A percentile compares a stretch with the other conserved stretches of the same genome.
phyloP scores from a whole-genome alignment of 1,139 yeast genomes.

The Protomyces inouyei region DNA sequence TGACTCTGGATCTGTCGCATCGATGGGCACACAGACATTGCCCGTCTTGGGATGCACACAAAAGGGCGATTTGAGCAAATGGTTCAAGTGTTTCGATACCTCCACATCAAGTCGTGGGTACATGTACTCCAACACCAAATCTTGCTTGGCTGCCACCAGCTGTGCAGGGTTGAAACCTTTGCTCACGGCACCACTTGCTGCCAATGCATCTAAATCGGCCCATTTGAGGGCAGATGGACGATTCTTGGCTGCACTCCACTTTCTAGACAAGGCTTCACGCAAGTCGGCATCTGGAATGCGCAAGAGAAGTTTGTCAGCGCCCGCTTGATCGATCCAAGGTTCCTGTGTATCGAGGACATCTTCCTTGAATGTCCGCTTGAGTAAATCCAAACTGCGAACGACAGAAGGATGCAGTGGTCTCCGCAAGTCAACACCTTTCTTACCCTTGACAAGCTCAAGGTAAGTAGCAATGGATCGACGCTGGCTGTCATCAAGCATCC shows the following conservation, averaged over 20 bases:
- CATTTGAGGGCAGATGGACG: conserved; percentile 60
- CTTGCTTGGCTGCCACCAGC: conserved; percentile 72
- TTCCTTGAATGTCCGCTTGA: conserved; percentile 59
- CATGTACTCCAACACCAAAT: conserved; percentile 69
- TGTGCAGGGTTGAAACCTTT: conserved; percentile 38
- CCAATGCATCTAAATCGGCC: conserved; percentile 69
- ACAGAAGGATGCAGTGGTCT: conserved; percentile 90
- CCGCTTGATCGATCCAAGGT: conserved; percentile 61
- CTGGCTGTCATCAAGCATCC: conserved; percentile 63
- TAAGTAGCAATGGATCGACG: conserved; percentile 79
- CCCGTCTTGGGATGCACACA: conserved; percentile 98
- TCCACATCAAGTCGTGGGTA: conserved; percentile 92
- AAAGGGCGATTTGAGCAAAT: conserved; percentile 93
- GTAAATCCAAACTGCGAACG: conserved; percentile 61
- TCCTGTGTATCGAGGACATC: conserved; percentile 75
- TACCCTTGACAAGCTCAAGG: conserved; percentile 65
- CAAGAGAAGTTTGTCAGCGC: conserved; percentile 55
- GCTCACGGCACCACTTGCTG: conserved; percentile 47
- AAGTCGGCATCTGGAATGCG: conserved; percentile 56
- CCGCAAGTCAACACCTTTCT: conserved; percentile 51
- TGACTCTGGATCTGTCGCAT: conserved; percentile 49
- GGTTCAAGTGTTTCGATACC: conserved; percentile 84
- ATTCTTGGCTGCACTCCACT: conserved; percentile 51
- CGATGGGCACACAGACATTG: conserved; percentile 94
- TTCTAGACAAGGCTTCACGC: conserved; percentile 51